Conservation (phyloP, 768 basidiomycete species). For the Russula vinacea region DNA sequence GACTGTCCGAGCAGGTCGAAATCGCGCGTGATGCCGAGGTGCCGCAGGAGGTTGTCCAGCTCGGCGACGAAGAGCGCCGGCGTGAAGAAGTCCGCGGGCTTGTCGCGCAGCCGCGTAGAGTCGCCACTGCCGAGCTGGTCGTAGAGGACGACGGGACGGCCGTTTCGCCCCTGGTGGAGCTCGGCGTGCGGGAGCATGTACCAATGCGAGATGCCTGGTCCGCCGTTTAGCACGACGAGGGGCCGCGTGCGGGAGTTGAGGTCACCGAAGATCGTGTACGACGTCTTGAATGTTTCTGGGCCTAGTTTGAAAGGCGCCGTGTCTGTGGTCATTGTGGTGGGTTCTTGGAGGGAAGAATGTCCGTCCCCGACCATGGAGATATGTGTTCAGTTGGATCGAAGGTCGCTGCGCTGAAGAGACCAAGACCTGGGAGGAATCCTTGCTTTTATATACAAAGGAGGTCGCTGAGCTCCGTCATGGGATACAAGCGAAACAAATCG, state of each 20-base stretch:
- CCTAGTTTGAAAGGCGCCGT: slow-evolving; percentile 26
- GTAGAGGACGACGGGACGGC: slow-evolving; percentile 12
- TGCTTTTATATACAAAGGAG: neutral
- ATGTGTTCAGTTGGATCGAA: no score
- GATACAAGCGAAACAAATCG: neutral
- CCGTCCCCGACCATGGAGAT: neutral
- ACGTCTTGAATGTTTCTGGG: slow-evolving; percentile 20
- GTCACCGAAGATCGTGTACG: slow-evolving; percentile 14
- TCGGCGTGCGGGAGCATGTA: slow-evolving; percentile 20
- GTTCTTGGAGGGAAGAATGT: neutral
- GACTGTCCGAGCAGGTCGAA: slow-evolving; percentile 47
- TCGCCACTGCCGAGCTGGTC: slow-evolving; percentile 55
- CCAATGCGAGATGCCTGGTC: slow-evolving; percentile 16
- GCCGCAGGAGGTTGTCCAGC: slow-evolving; percentile 42
- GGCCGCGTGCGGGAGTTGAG: slow-evolving; percentile 9
- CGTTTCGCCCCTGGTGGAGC: neutral
- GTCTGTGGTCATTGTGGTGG: neutral
- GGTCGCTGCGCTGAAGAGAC: neutral
- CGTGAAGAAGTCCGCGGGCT: slow-evolving; percentile 48
- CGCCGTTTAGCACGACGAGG: slow-evolving; percentile 14
- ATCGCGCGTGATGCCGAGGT: slow-evolving; percentile 45
- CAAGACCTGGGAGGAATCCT: neutral
- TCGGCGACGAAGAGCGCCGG: slow-evolving; percentile 50
- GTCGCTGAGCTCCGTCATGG: no score
- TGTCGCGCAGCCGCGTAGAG: slow-evolving; percentile 54